A percentile compares a stretch with the other conserved stretches of the same genome.
phyloP scores from a whole-genome alignment of 1,284 basidiomycete species.

The Cryptococcus sp. region DNA sequence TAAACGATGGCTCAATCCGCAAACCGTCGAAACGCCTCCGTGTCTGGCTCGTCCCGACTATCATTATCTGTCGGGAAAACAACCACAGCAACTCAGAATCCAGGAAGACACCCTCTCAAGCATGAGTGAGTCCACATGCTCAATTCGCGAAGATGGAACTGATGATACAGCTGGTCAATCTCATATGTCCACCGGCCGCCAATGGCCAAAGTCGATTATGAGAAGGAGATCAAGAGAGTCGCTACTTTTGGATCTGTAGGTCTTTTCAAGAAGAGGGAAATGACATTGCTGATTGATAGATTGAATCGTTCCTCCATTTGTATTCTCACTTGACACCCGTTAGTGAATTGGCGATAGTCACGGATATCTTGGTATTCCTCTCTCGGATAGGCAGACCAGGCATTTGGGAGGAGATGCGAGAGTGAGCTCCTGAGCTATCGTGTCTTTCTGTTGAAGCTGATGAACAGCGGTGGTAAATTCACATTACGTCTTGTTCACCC shows the following conservation, averaged over 20 bases:
- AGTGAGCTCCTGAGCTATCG: slow-evolving; percentile 27
- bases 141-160: background rate
- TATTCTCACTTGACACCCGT: slow-evolving; percentile 47
- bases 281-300: slow-evolving; percentile 22
- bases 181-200: slow-evolving; percentile 48
- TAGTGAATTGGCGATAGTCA: slow-evolving; percentile 46
- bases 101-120: slow-evolving; percentile 41
- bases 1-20: slow-evolving; percentile 2
- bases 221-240: slow-evolving; percentile 47
- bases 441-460: background rate
- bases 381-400: slow-evolving; percentile 44
- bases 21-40: slow-evolving; percentile 31
- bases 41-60: slow-evolving; percentile 39
- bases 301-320: slow-evolving; percentile 49
- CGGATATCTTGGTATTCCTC: slow-evolving; percentile 47
- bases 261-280: slow-evolving; percentile 1
- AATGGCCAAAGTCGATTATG: slow-evolving; percentile 48
- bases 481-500: slow-evolving; percentile 45
- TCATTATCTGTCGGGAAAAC: slow-evolving; percentile 38
- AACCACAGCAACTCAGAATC: slow-evolving; percentile 8
- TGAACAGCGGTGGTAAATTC: slow-evolving; percentile 40
- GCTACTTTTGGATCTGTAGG: slow-evolving; percentile 49
- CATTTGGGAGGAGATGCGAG: slow-evolving; percentile 49
- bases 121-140: slow-evolving; percentile 39
- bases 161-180: slow-evolving; percentile 43